Base-by-base conservation (phyloP, 108 stramenopile species). In the Asterionellopsis glacialis region DNA sequence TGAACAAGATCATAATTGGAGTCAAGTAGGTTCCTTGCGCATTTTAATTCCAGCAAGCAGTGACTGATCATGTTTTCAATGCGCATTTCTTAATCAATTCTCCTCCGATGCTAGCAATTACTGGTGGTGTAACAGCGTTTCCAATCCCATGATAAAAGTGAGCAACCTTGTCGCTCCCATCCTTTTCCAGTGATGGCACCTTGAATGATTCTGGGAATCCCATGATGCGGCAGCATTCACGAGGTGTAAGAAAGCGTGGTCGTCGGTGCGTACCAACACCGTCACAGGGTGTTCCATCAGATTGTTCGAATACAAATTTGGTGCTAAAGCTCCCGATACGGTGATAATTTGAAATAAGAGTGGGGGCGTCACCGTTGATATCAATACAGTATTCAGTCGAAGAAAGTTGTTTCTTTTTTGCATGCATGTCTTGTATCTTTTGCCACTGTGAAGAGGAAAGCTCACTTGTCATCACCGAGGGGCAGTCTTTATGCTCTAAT, bases 161-260 rank as follows among this genome's bases (percentile, higher is more conserved):
- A 33, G 33, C 33, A 33, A 33, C 33, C 33, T 33, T 33, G 33
- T 33, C 33, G 2, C 7, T 33, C 33, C 33, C 33, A 7, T 33
- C 33, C 33, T 33, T 33, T 33, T 33, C 33, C 2, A 33, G 33
- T 33, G 33, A 33, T 33, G 33, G 45, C 45, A 47, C 45, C 4
- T 38, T 21, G 63, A 67, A 72, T 1, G 21, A 26, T 62, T 72
- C 70, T 10, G 70, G 70, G 54, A 72, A 72, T 19, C 70, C 70
- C 50, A 65, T 64, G 43, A 67, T 59, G 28, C 70, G 66, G 45
- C 63, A 70, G 39, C 69, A 70, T 27, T 70, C 69, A 25, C 69
- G 64, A 0, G 57, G 64, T 26, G 69, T 66, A 42, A 70, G 65
- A 59, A 70, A 70, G 12, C 69, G 69, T 16, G 64, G 64, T 21